Percentiles rank a stretch among this genome's conserved stretches.
These are phyloP conservation scores for Capsella bursapastoris DNA, from an alignment of 345 rosid genomes.

Conservation along the genomic window DNA sequence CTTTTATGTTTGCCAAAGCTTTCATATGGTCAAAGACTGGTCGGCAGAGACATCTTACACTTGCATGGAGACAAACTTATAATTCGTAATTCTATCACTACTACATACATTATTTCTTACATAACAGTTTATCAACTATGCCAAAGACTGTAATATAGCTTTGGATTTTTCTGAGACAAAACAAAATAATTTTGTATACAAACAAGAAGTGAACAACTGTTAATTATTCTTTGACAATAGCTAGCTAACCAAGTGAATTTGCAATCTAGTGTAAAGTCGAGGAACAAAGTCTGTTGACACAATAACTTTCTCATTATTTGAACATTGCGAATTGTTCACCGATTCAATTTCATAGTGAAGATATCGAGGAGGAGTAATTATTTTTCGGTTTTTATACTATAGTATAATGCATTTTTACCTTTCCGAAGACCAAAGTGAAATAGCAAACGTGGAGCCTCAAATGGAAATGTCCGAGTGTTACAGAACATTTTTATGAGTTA, in stretches of 20 bases:
- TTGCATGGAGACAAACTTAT: constrained; percentile 39
- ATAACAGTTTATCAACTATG: constrained; percentile 30
- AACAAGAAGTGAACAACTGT: constrained; percentile 32
- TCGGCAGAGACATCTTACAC: constrained; percentile 27
- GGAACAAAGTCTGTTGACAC: constrained; percentile 15
- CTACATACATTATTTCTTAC: neutral
- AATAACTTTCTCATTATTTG: neutral
- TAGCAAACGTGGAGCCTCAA: too few relatives aligned
- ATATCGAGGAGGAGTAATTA: neutral
- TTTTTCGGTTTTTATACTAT: neutral
- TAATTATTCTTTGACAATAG: constrained; percentile 39
- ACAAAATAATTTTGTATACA: constrained; percentile 17
- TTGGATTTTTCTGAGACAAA: constrained; percentile 25
- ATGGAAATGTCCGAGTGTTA: neutral
- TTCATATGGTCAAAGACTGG: constrained; percentile 39
- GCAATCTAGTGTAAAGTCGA: constrained; percentile 27
- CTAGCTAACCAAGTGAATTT: constrained; percentile 32
- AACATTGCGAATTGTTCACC: constrained; percentile 7
- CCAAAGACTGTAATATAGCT: constrained; percentile 17
- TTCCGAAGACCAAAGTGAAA: too few relatives aligned
- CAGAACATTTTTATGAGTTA: constrained; percentile 3
- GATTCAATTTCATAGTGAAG: too few relatives aligned
- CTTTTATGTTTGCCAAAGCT: constrained; percentile 36
- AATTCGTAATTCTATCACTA: constrained; percentile 11
- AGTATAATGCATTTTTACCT: neutral